Conservation (phyloP, 1,284 basidiomycete genomes). For the Trametes versicolor region DNA sequence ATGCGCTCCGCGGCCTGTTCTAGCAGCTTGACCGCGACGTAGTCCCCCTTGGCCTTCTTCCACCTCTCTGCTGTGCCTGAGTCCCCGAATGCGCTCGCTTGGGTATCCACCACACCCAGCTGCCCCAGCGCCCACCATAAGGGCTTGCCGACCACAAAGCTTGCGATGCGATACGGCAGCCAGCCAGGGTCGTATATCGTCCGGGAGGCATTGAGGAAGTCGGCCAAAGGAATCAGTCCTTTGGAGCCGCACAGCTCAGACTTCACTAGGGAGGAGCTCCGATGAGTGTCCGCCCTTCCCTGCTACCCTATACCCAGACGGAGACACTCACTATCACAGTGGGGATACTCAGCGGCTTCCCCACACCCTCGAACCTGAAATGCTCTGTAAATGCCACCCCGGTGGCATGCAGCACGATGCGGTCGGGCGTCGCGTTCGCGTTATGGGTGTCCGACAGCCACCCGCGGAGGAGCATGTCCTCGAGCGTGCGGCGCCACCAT, state of each 20-base stretch:
- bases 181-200: slow-evolving; percentile 78
- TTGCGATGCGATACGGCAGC: slow-evolving; percentile 73
- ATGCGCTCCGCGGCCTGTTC: slow-evolving; percentile 74
- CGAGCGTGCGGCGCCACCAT: slow-evolving; percentile 87
- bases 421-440: slow-evolving; percentile 50
- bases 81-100: slow-evolving; percentile 53
- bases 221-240: slow-evolving; percentile 59
- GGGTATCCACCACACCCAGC: slow-evolving; percentile 73
- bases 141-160: slow-evolving; percentile 79
- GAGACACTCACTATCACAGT: slow-evolving; percentile 80
- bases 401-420: slow-evolving; percentile 69
- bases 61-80: slow-evolving; percentile 73
- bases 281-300: slow-evolving; percentile 23
- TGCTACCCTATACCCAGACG: not conserved
- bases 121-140: slow-evolving; percentile 90
- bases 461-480: slow-evolving; percentile 68
- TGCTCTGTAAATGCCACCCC: slow-evolving; percentile 66
- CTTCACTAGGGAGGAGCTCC: slow-evolving; percentile 50
- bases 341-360: slow-evolving; percentile 84
- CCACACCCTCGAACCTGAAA: slow-evolving; percentile 73
- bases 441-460: slow-evolving; percentile 53
- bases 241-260: slow-evolving; percentile 63
- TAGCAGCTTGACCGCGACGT: slow-evolving; percentile 75
- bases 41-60: slow-evolving; percentile 73
- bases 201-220: slow-evolving; percentile 66